Percentiles rank a stretch among this genome's conserved stretches.
phyloP scores from a whole-genome alignment of 768 basidiomycete species.

The Hypholoma sublateritium region DNA sequence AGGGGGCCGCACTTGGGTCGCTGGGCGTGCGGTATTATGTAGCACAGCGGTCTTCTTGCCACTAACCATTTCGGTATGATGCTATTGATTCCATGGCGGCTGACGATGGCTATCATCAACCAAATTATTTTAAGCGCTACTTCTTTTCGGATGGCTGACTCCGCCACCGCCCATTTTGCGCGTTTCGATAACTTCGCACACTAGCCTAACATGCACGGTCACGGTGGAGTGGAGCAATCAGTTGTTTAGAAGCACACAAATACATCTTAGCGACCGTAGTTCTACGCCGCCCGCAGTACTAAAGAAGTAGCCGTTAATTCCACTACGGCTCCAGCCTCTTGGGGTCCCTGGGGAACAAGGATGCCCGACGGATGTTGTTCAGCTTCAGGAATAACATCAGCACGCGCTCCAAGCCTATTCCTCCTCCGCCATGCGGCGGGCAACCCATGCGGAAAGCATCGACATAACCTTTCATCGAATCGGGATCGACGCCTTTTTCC shows the following conservation, averaged over 20 bases:
- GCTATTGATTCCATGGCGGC: constrained; percentile 22
- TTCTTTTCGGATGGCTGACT: constrained; percentile 31
- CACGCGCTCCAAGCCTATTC: constrained; percentile 93
- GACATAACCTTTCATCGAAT: constrained; percentile 87
- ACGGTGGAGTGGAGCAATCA: constrained; percentile 16
- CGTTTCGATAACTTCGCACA: constrained; percentile 25
- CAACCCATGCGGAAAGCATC: constrained; percentile 96
- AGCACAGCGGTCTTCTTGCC: constrained; percentile 15
- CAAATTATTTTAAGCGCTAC: constrained; percentile 19
- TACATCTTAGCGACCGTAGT: constrained; percentile 2
- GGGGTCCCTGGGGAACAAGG: constrained; percentile 96
- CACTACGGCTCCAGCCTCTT: constrained; percentile 85
- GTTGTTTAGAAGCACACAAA: constrained; percentile 9
- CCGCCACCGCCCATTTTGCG: constrained; percentile 15
- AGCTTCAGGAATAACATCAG: constrained; percentile 98
- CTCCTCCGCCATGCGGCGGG: constrained; percentile 95
- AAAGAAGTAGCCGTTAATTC: constrained; percentile 1
- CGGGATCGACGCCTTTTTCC: constrained; percentile 85
- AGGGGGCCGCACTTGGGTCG: constrained; percentile 1
- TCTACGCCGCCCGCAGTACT: not conserved
- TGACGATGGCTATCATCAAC: constrained; percentile 29
- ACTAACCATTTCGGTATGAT: constrained; percentile 26
- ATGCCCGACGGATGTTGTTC: constrained; percentile 91
- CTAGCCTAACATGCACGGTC: not conserved
- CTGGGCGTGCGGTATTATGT: constrained; percentile 19